These are phyloP conservation scores for Coriolopsis trogii DNA, from an alignment of 1,284 basidiomycete genomes.

Conservation along the genomic window DNA sequence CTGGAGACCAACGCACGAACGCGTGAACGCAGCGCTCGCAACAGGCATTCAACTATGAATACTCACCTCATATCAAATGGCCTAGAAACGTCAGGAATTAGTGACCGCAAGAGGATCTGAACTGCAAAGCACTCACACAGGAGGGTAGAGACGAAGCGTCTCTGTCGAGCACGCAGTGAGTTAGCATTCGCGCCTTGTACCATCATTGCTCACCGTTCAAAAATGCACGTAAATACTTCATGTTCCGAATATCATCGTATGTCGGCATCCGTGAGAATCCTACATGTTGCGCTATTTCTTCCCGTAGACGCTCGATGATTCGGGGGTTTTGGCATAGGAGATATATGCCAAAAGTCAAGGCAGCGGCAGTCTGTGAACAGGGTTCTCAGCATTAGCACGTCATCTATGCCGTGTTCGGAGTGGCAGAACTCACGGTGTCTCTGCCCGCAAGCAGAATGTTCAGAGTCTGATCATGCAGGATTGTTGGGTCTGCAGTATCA, in stretches of 20 bases:
- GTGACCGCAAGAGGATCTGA: too few relatives aligned
- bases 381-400: neutral
- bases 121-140: conserved; percentile 36
- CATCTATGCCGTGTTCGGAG: too few relatives aligned
- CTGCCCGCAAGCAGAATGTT: conserved; percentile 73
- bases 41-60: too few relatives aligned
- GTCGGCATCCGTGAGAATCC: conserved; percentile 27
- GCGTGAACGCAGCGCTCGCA: conserved; percentile 19
- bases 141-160: conserved; percentile 34
- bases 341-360: conserved; percentile 36
- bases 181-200: neutral
- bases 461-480: conserved; percentile 73
- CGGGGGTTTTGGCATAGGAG: conserved; percentile 34
- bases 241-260: conserved; percentile 32
- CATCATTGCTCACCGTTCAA: conserved; percentile 33
- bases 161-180: conserved; percentile 25
- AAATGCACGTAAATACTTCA: conserved; percentile 37
- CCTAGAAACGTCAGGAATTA: too few relatives aligned
- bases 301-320: conserved; percentile 31
- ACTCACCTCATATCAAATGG: conserved; percentile 30
- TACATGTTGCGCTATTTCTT: conserved; percentile 26
- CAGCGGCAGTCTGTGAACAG: conserved; percentile 31
- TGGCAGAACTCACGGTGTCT: conserved; percentile 67
- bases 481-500: conserved; percentile 49
- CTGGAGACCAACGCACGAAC: conserved; percentile 26